Evolutionary conservation across 306 rosid genomes (phyloP).

Genomic region (Gleditsia sinensis): DNA sequence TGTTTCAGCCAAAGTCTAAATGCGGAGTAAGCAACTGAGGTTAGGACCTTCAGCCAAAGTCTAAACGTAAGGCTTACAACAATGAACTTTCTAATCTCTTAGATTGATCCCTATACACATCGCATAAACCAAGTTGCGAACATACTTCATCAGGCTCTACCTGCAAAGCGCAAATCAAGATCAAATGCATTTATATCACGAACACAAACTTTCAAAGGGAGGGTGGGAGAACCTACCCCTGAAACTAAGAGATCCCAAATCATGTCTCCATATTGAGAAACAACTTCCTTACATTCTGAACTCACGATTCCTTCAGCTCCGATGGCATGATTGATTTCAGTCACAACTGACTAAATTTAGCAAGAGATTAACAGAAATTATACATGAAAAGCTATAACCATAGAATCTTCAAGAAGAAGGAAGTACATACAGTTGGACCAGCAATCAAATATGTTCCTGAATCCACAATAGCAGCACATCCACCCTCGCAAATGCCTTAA

Average conservation of each 20-base stretch:
- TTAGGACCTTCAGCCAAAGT: neutral
- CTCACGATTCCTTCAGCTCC: constrained; percentile 92
- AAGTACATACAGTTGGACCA: constrained; percentile 79
- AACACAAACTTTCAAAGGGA: neutral
- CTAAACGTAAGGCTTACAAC: neutral
- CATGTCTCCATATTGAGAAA: constrained; percentile 77
- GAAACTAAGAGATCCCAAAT: constrained; percentile 84
- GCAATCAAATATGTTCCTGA: constrained; percentile 88
- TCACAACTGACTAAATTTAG: constrained; percentile 55
- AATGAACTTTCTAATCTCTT: constrained; percentile 45
- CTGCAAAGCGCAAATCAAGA: constrained; percentile 61
- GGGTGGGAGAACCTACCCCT: constrained; percentile 54
- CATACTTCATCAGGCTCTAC: constrained; percentile 60
- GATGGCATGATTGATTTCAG: constrained; percentile 87
- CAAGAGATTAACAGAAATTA: constrained; percentile 15
- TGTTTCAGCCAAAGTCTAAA: neutral
- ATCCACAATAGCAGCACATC: constrained; percentile 88
- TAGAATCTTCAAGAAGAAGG: neutral
- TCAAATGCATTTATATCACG: constrained; percentile 12
- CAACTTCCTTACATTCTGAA: constrained; percentile 72
- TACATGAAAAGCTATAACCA: neutral
- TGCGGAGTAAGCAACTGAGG: neutral
- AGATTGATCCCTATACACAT: constrained; percentile 37
- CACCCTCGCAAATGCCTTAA: constrained; percentile 73
- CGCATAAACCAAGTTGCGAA: constrained; percentile 62